Evolutionary conservation across 371 early-diverging fungal species (phyloP).

Genomic region (Fennellomyces sp.): DNA sequence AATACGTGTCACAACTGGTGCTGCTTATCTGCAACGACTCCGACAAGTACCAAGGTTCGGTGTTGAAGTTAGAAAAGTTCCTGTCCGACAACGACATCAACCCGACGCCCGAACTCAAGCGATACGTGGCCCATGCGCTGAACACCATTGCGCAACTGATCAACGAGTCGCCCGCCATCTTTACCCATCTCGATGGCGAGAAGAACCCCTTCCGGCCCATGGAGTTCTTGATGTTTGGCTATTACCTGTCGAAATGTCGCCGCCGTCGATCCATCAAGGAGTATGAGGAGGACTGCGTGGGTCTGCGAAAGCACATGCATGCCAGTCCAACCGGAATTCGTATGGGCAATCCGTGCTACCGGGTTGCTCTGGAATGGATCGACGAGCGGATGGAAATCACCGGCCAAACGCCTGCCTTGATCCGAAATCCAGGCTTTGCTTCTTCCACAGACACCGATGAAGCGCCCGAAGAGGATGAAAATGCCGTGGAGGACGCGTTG

Average conservation of each 20-base stretch:
- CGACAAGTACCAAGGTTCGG: not conserved
- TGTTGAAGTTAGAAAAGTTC: not conserved
- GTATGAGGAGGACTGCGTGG: no score
- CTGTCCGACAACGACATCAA: not conserved
- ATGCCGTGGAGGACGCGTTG: not conserved
- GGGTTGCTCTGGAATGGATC: not conserved
- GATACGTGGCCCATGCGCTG: not conserved
- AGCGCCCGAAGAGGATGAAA: constrained; percentile 1
- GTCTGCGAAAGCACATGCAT: not conserved
- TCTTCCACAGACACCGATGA: not conserved
- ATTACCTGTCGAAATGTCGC: constrained; percentile 7
- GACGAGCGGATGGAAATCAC: not conserved
- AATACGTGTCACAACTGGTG: constrained; percentile 7
- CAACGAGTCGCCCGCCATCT: not conserved
- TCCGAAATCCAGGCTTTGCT: not conserved
- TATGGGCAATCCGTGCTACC: not conserved
- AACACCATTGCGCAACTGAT: not conserved
- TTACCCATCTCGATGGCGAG: not conserved
- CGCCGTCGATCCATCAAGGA: constrained; percentile 7
- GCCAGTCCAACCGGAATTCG: not conserved
- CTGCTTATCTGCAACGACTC: constrained; percentile 4
- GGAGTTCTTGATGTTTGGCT: constrained; percentile 14
- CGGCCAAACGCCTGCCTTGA: not conserved
- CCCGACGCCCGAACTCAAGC: not conserved
- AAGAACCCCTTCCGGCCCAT: not conserved